Evolutionary conservation across 345 rosid genomes (phyloP).

Genomic region (Triadica sebifera): DNA sequence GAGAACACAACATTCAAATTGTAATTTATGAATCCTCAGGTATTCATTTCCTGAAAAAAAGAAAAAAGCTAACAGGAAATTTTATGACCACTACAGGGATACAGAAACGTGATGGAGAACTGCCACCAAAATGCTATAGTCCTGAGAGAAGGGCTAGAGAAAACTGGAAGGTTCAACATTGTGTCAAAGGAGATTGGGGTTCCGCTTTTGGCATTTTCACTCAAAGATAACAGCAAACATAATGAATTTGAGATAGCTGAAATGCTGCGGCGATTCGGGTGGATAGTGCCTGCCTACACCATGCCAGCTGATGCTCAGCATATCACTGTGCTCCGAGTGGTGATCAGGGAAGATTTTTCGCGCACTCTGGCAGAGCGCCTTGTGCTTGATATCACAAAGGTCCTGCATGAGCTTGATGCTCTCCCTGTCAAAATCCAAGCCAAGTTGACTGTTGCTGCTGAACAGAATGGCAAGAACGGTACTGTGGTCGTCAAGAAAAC

Average conservation of each 20-base stretch:
- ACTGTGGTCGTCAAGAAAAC: slow-evolving; percentile 50
- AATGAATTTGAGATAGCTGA: slow-evolving; percentile 78
- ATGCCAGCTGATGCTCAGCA: slow-evolving; percentile 93
- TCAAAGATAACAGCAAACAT: slow-evolving; percentile 63
- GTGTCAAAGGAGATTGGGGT: slow-evolving; percentile 86
- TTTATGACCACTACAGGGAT: slow-evolving; percentile 40
- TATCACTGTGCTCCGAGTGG: slow-evolving; percentile 85
- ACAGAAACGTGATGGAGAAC: slow-evolving; percentile 86
- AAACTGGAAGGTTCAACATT: slow-evolving; percentile 65
- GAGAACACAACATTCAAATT: slow-evolving; percentile 7
- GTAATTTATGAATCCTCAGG: background rate
- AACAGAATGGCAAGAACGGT: slow-evolving; percentile 24
- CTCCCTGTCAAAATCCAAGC: slow-evolving; percentile 53
- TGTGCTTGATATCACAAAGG: slow-evolving; percentile 70
- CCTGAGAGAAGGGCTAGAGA: slow-evolving; percentile 69
- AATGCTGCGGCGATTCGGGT: slow-evolving; percentile 79
- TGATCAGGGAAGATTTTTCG: slow-evolving; percentile 87
- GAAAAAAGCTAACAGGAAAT: background rate
- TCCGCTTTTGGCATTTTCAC: slow-evolving; percentile 86
- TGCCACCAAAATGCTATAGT: slow-evolving; percentile 69
- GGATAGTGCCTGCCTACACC: slow-evolving; percentile 92
- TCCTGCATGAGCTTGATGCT: slow-evolving; percentile 64
- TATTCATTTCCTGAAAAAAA: no score
- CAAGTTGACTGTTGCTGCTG: slow-evolving; percentile 26
- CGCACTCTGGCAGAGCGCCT: slow-evolving; percentile 87